Evolutionary conservation across 768 basidiomycete genomes (phyloP), one percentile per base, ranked within the genome.

Genomic region (Fibroporia radiculosa): DNA sequence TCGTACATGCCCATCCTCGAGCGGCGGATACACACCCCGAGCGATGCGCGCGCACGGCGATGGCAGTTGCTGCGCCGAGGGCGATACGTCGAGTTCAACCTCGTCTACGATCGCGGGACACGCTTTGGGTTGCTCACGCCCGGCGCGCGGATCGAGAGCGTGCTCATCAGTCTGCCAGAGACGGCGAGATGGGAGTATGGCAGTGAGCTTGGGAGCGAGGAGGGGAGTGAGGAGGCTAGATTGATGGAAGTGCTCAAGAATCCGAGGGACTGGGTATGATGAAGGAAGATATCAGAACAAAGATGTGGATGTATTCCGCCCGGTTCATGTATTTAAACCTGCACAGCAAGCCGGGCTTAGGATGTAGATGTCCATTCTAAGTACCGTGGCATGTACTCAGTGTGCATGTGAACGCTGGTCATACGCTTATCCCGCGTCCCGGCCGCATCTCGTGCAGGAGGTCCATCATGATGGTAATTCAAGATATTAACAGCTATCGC

Each of bases 61-160:
- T 99, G 96, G 96, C 95, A 98, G 63, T 77, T 95, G 44, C 56
- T 99, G 22, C 74, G 96, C 32, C 71, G 93, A 20, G 93, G 93
- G 1, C 74, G 93, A 50, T 95, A 44, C 23, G 95, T 95, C 41
- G 95, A 99, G 62, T 99, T 84, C 62, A 82, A 78, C 60, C 65
- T 84, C 45, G 73, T 81, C n/a, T 69, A 76, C 55, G 81, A 83
- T 56, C 67, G 82, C 31, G 83, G 81, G 4, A 82, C 82, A 14
- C 80, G 78, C 58, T 83, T 81, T 49, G 80, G 78, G 8, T 64
- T 84, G 39, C 65, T 64, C 47, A 75, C 77, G 13, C 82, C 80
- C 3, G 77, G 78, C 7, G 68, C 79, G 26, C 63, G 75, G 24
- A 71, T 77, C 10, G 82, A 85, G 63, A 80, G 77, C 53, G 77